These are phyloP conservation scores for Selaginella tamariscina DNA, from an alignment of 75 land plant genomes.

Conservation along the genomic window DNA sequence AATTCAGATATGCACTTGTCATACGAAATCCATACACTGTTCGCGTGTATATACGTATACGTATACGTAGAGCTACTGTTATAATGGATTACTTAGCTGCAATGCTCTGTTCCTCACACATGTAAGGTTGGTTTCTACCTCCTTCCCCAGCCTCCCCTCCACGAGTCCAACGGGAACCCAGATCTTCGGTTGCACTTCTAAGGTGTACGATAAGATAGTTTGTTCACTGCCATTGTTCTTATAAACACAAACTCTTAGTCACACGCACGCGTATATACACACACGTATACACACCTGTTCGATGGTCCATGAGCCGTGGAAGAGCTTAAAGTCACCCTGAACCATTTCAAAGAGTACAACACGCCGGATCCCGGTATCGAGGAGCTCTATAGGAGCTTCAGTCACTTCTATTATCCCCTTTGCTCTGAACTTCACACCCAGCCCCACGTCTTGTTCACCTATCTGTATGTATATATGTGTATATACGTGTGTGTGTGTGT, in stretches of 20 bases:
- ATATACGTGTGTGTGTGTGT: too few relatives aligned
- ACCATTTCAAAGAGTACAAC: constrained; percentile 73
- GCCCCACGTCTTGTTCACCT: constrained; percentile 60
- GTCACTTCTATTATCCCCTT: constrained; percentile 62
- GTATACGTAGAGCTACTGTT: too few relatives aligned
- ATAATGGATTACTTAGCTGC: too few relatives aligned
- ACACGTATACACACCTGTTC: constrained; percentile 37
- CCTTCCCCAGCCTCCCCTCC: constrained; percentile 57
- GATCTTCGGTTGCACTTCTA: constrained; percentile 67
- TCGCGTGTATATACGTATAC: too few relatives aligned
- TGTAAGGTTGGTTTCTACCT: constrained; percentile 47
- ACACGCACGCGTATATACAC: background rate
- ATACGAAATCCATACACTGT: too few relatives aligned
- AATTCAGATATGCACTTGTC: too few relatives aligned
- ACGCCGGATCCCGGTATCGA: constrained; percentile 36
- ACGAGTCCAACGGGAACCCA: constrained; percentile 74
- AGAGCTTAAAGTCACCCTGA: constrained; percentile 72
- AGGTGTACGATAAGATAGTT: constrained; percentile 43
- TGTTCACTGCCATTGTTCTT: background rate
- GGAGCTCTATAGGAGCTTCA: constrained; percentile 43
- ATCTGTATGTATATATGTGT: constrained; percentile 39
- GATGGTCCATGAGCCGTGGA: constrained; percentile 77
- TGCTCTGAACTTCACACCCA: constrained; percentile 80
- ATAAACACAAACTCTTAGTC: background rate
- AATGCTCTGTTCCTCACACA: constrained; percentile 34